These are phyloP conservation scores for Rosa lucieae DNA, from an alignment of 306 rosid genomes.

Conservation along the genomic window DNA sequence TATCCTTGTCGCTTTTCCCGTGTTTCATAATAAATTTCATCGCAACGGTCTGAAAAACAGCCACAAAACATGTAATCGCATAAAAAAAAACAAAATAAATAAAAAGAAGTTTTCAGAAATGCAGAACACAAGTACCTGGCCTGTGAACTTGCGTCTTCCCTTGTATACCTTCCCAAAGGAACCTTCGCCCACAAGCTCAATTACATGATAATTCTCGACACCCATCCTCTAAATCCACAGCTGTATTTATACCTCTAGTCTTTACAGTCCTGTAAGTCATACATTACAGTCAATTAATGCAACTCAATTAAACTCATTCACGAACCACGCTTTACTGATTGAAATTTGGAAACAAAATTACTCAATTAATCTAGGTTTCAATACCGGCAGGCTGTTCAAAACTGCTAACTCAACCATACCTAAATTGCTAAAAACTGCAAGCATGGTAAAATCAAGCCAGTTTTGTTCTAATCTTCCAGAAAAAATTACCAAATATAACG, in stretches of 20 bases:
- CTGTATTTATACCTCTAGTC: background rate
- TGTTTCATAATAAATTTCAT: slow-evolving; percentile 98
- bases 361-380: background rate
- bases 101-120: background rate
- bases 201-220: slow-evolving; percentile 90
- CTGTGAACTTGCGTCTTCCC: slow-evolving; percentile 84
- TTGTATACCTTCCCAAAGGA: slow-evolving; percentile 98
- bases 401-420: background rate
- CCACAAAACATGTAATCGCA: background rate
- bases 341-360: slow-evolving; percentile 1
- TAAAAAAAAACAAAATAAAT: background rate
- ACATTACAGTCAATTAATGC: background rate
- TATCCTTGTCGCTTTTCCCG: slow-evolving; percentile 93
- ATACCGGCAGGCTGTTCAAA: background rate
- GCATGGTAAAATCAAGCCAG: background rate
- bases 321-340: background rate
- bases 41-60: slow-evolving; percentile 71
- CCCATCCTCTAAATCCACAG: slow-evolving; percentile 50
- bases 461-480: background rate
- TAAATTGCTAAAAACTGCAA: background rate
- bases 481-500: background rate
- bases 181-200: slow-evolving; percentile 97
- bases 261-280: slow-evolving; percentile 2
- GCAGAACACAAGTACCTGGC: slow-evolving; percentile 53
- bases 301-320: background rate